phyloP scores from a whole-genome alignment of 176 grass and related monocot species.

The Olyra latifolia region DNA sequence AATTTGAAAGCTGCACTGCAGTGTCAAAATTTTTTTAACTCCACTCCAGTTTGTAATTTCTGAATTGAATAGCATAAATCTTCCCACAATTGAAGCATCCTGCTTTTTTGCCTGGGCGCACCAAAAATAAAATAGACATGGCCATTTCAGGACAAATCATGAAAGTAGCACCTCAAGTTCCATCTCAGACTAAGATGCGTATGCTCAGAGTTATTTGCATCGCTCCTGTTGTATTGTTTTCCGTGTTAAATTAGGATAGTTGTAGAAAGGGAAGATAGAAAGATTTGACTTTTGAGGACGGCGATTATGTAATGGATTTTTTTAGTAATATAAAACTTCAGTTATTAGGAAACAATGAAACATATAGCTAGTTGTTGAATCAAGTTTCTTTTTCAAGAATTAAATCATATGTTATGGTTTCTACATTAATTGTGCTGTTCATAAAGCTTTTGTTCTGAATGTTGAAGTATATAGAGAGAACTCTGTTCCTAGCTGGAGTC shows the following conservation, averaged over 20 bases:
- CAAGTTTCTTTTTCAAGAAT: neutral
- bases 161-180: neutral
- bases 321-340: neutral
- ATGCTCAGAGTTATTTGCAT: neutral
- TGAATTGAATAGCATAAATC: neutral
- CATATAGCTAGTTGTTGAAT: neutral
- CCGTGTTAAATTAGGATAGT: neutral
- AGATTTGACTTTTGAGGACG: neutral
- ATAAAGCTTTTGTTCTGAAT: neutral
- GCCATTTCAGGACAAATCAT: neutral
- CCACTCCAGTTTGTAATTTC: neutral
- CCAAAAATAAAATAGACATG: neutral
- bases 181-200: neutral
- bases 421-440: neutral
- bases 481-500: neutral
- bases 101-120: neutral
- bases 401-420: neutral
- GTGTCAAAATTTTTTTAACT: neutral
- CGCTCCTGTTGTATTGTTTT: neutral
- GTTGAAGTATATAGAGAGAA: neutral
- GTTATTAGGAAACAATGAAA: neutral
- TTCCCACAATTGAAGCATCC: neutral
- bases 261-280: neutral
- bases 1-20: neutral
- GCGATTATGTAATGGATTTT: neutral